A percentile compares a stretch with the other conserved stretches of the same genome.
Conservation (phyloP, 1,284 basidiomycete species). For the Stygiomarasmius scandens region DNA sequence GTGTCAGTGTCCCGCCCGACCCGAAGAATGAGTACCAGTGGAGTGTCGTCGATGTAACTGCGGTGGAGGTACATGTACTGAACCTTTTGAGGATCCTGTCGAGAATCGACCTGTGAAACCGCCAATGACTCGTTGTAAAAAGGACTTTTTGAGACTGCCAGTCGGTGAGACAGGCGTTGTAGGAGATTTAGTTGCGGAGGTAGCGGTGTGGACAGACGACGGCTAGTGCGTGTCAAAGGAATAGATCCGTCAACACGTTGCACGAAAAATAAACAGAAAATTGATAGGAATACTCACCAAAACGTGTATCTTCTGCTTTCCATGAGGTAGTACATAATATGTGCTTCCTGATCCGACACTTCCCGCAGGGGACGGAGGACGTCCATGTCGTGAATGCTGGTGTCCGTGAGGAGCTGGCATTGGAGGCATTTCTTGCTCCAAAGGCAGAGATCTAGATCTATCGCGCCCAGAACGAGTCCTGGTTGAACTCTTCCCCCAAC, state of each 20-base stretch:
- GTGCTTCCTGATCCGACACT: conserved; percentile 63
- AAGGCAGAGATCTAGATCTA: conserved; percentile 30
- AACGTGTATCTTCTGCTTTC: conserved; percentile 70
- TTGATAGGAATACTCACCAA: conserved; percentile 52
- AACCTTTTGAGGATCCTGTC: conserved; percentile 40
- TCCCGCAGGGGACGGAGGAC: conserved; percentile 44
- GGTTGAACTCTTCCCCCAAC: conserved; percentile 19
- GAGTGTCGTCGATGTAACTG: conserved; percentile 23
- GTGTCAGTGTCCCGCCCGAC: conserved; percentile 11
- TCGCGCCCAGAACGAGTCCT: conserved; percentile 26
- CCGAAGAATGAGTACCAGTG: conserved; percentile 9
- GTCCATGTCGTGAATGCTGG: conserved; percentile 4
- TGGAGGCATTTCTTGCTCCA: conserved; percentile 20
- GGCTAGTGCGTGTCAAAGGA: conserved; percentile 40
- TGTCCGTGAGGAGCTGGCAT: conserved; percentile 23
- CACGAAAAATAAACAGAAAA: conserved; percentile 13
- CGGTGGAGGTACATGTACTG: conserved; percentile 45
- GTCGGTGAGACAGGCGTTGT: conserved; percentile 40
- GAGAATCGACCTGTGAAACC: conserved; percentile 42
- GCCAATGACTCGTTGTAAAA: conserved; percentile 48
- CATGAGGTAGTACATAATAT: conserved; percentile 69
- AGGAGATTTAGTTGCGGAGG: conserved; percentile 52
- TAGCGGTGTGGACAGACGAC: conserved; percentile 51
- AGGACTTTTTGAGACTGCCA: conserved; percentile 43
- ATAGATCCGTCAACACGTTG: conserved; percentile 27